Conservation (phyloP, 2,329 filamentous ascomycete genomes). For the Neoascochyta sp. region DNA sequence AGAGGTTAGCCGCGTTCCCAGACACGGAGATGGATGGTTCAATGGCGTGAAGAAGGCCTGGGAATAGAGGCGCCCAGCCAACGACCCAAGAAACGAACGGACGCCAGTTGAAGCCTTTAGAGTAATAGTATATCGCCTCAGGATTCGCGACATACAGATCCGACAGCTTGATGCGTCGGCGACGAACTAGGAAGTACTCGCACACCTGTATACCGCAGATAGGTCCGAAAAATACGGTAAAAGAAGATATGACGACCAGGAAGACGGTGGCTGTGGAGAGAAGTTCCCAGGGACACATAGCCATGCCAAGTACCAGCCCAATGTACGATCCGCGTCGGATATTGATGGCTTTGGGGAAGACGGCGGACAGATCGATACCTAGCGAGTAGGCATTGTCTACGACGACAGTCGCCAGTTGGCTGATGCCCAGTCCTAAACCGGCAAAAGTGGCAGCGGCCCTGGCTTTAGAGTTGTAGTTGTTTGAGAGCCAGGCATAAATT, state of each 20-base stretch:
- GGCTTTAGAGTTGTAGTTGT: constrained; percentile 24
- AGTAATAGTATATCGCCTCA: constrained; percentile 44
- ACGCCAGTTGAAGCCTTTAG: constrained; percentile 45
- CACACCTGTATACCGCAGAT: constrained; percentile 46
- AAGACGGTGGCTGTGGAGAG: constrained; percentile 47
- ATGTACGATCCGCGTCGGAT: constrained; percentile 54
- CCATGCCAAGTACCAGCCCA: constrained; percentile 45
- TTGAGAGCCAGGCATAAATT: constrained; percentile 6
- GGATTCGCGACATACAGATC: constrained; percentile 42
- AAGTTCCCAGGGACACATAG: constrained; percentile 52
- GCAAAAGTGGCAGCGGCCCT: constrained; percentile 49
- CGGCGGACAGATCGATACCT: constrained; percentile 55
- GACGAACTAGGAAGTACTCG: constrained; percentile 47
- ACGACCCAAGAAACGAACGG: constrained; percentile 42
- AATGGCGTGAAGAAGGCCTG: constrained; percentile 1
- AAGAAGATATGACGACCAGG: constrained; percentile 46
- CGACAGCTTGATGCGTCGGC: constrained; percentile 40
- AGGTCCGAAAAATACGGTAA: constrained; percentile 48
- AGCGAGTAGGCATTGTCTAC: constrained; percentile 50
- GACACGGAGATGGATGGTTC: background rate
- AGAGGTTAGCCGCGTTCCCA: background rate
- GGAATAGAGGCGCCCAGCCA: constrained; percentile 1
- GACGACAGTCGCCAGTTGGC: constrained; percentile 45
- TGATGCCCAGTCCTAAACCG: constrained; percentile 44
- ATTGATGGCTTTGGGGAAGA: constrained; percentile 54